These are phyloP conservation scores for Amanita thiersii DNA, from an alignment of 768 basidiomycete species.

Conservation along the genomic window DNA sequence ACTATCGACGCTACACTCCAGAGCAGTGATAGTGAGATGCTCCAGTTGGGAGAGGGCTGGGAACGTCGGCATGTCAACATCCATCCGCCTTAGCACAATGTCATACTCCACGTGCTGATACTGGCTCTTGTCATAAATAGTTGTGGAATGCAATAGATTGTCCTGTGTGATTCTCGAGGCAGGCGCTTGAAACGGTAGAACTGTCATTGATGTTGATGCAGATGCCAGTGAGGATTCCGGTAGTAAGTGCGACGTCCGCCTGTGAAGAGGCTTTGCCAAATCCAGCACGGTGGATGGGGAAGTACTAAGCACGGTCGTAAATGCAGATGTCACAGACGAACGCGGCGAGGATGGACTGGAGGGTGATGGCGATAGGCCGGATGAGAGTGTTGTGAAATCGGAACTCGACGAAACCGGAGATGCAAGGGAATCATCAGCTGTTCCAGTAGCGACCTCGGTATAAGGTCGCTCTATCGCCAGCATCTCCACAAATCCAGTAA, in stretches of 20 bases:
- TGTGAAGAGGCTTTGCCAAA: not conserved
- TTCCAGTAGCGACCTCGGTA: slow-evolving; percentile 1
- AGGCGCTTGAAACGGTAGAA: not conserved
- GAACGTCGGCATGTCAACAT: slow-evolving; percentile 10
- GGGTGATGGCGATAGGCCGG: not conserved
- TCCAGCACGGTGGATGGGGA: not conserved
- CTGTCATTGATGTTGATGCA: not conserved
- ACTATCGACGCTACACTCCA: slow-evolving; percentile 29
- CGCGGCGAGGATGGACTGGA: not conserved
- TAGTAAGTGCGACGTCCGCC: too few species aligned
- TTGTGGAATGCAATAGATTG: not conserved
- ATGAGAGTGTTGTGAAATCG: too few species aligned
- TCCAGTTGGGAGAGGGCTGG: slow-evolving; percentile 25
- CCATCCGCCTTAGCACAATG: not conserved
- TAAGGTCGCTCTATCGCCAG: slow-evolving; percentile 19
- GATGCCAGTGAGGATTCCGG: not conserved
- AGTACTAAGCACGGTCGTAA: not conserved
- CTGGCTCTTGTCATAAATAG: not conserved
- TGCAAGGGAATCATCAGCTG: slow-evolving; percentile 1
- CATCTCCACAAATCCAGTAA: slow-evolving; percentile 35
- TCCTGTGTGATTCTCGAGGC: not conserved
- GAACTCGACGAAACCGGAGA: slow-evolving; percentile 6
- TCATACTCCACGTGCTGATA: not conserved
- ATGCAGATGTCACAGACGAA: slow-evolving; percentile 4
- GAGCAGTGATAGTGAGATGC: slow-evolving; percentile 29